These are phyloP conservation scores for Truncatella angustata DNA, from an alignment of 2,329 filamentous ascomycete species.

Conservation along the genomic window DNA sequence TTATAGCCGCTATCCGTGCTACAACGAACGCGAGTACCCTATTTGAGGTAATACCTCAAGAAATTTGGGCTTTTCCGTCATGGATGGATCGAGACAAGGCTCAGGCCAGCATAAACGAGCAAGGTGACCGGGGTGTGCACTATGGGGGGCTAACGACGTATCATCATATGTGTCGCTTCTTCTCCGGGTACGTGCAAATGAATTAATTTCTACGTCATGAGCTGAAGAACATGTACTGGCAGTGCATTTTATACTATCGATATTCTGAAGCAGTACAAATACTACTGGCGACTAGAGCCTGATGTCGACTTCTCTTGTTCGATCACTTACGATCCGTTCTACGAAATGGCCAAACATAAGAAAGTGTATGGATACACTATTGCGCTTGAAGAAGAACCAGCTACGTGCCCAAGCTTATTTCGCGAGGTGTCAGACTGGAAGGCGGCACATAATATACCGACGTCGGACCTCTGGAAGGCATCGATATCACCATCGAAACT, in stretches of 20 bases:
- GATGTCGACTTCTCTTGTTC: constrained; percentile 42
- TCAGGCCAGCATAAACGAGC: constrained; percentile 28
- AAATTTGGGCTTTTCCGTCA: constrained; percentile 39
- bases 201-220: too few relatives aligned
- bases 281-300: constrained; percentile 48
- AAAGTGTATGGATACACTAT: constrained; percentile 45
- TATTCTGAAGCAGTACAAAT: constrained; percentile 38
- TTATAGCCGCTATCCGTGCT: constrained; percentile 33
- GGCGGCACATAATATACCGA: constrained; percentile 29
- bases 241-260: constrained; percentile 41
- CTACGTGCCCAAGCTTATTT: constrained; percentile 40
- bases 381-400: constrained; percentile 38
- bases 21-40: constrained; percentile 33
- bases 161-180: constrained; percentile 41
- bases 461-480: constrained; percentile 39
- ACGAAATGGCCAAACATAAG: constrained; percentile 40
- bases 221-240: constrained; percentile 18
- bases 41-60: constrained; percentile 39
- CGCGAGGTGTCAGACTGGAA: constrained; percentile 39
- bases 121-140: constrained; percentile 29
- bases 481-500: constrained; percentile 38
- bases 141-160: constrained; percentile 39
- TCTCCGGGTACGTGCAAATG: constrained; percentile 36
- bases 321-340: constrained; percentile 45
- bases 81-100: constrained; percentile 30